phyloP scores from a whole-genome alignment of 805 yeast genomes.

The Ogataea nonfermentans region DNA sequence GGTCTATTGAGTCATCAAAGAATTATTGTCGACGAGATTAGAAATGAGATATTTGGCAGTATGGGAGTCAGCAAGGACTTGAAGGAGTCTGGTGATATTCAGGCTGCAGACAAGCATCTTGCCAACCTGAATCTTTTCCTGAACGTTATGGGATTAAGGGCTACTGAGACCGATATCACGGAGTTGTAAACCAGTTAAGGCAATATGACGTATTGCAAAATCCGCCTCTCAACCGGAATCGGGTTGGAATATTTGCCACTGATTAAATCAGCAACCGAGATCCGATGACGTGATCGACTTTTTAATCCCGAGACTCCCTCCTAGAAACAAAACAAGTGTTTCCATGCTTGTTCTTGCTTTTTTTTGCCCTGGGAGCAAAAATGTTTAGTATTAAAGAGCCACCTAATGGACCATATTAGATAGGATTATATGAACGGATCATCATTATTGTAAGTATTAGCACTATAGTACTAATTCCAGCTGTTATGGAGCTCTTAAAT shows the following conservation, averaged over 20 bases:
- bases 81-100: conserved; percentile 35
- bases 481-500: conserved; percentile 19
- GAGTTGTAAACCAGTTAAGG: conserved; percentile 46
- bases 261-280: too few relatives aligned
- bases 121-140: conserved; percentile 85
- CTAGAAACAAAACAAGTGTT: too few relatives aligned
- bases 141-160: conserved; percentile 94
- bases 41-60: conserved; percentile 89
- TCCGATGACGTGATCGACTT: too few relatives aligned
- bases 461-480: conserved; percentile 4
- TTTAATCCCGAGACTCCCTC: too few relatives aligned
- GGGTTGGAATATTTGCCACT: too few relatives aligned
- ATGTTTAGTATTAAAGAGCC: conserved; percentile 4
- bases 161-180: conserved; percentile 83
- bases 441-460: conserved; percentile 12
- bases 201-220: conserved; percentile 1
- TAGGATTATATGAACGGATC: conserved; percentile 2
- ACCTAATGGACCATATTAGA: conserved; percentile 1
- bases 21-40: conserved; percentile 87
- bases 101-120: conserved; percentile 53
- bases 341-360: conserved; percentile 1
- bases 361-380: neutral
- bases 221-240: too few relatives aligned
- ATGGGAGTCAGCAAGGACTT: conserved; percentile 68
- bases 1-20: conserved; percentile 90